Conservation (phyloP, 2,329 filamentous ascomycete genomes). For the Stagonosporopsis rhizophila region DNA sequence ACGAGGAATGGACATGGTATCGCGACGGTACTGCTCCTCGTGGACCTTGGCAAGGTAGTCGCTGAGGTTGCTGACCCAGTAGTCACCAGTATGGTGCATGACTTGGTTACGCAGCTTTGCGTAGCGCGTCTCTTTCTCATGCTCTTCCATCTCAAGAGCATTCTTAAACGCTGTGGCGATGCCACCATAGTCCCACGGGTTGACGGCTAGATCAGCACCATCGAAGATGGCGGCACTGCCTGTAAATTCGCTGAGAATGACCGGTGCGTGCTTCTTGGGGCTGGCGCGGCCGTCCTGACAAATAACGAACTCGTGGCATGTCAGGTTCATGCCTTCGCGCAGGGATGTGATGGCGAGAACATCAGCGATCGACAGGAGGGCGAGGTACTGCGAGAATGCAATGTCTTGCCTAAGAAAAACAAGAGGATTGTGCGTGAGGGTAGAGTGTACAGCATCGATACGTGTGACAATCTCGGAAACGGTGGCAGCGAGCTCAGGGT, state of each 20-base stretch:
- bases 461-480: constrained; percentile 94
- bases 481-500: constrained; percentile 83
- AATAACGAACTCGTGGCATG: constrained; percentile 90
- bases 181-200: constrained; percentile 93
- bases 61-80: constrained; percentile 83
- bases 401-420: constrained; percentile 97
- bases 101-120: constrained; percentile 75
- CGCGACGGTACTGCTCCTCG: constrained; percentile 82
- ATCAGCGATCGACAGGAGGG: constrained; percentile 86
- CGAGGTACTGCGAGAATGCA: constrained; percentile 90
- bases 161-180: constrained; percentile 85
- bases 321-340: constrained; percentile 96
- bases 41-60: constrained; percentile 76
- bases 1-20: constrained; percentile 85
- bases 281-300: constrained; percentile 83
- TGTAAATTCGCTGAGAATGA: constrained; percentile 95
- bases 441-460: constrained; percentile 91
- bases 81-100: constrained; percentile 79
- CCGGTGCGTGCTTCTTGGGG: constrained; percentile 80
- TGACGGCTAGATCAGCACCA: constrained; percentile 81
- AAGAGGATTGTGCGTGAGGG: constrained; percentile 87
- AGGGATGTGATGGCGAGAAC: constrained; percentile 93
- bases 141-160: constrained; percentile 79
- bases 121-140: constrained; percentile 80
- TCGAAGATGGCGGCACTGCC: constrained; percentile 87